Base-by-base conservation (phyloP, 495 filamentous ascomycete genomes). In the Penicillium psychrofluorescens region DNA sequence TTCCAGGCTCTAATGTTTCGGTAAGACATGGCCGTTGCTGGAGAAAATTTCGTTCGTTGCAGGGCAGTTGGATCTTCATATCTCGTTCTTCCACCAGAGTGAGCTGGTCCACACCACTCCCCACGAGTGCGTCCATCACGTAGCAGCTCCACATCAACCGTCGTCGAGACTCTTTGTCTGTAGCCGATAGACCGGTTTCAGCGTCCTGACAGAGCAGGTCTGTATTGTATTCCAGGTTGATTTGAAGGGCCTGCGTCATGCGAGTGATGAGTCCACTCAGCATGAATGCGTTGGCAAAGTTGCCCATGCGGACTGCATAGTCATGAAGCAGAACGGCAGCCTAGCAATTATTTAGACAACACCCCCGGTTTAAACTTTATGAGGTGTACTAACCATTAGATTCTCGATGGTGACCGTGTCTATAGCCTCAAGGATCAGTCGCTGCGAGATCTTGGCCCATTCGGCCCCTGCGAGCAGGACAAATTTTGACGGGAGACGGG, bases 91-190 rank as follows among this genome's bases (percentile, higher is more conserved):
- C 46, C 4, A 67, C 48, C 16, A 64, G 37, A 1, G 56, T 62
- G 10, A 64, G 54, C 35, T 64, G 61, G 27, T 64, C 61, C 0
- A 64, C 61, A 10, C 61, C 61, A 11, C 59, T 64, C 6, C 62
- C 60, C 7, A 63, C 56, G 8, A 64, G 59, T 2, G 62, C 54
- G 48, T 67, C 64, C 41, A 63, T 58, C 28, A 67, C 55, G 43
- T 66, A 67, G 29, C 62, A 66, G 35, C 60, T 59, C 64, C 64
- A 67, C 58, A 65, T 65, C 9, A 67, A 42, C 1, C 64, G 51
- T n/a, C 64, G 54, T 1, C 64, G 58, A 8, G 50, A 56, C 41
- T 67, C 64, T 22, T 53, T 54, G 15, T 45, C 56, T 1, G 56
- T 54, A 0, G 51, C 43, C 4, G 56, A 54, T 8, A 48, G 58